Evolutionary conservation across 2,329 filamentous ascomycete genomes (phyloP), one percentile per base, ranked within the genome.

Genomic region (Aspergillus vadensis): DNA sequence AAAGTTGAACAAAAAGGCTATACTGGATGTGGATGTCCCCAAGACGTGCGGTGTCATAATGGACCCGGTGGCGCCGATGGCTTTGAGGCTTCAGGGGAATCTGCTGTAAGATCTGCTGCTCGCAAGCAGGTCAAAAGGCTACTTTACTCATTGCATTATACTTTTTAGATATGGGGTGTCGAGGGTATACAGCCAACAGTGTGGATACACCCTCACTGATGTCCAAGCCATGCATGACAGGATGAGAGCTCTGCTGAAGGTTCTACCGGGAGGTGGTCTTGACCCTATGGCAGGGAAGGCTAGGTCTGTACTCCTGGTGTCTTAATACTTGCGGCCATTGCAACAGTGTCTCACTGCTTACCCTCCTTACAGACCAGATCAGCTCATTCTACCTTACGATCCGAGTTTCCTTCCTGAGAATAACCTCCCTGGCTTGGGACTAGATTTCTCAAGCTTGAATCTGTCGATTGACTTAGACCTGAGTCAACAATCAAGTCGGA

Each of bases 41-140:
- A 92, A 90, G 71, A 93, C 95, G 59, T 97, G 94, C 75, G 84
- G 89, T 65, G 95, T 89, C n/a, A 97, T 99, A 72, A 86, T 91
- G 39, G 84, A 91, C 59, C 92, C 91, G 69, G 91, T 89, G 5
- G 91, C 91, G 1, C 95, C 95, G 2, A 89, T 99, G 78, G 94
- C 95, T 4, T 78, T 99, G 65, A 88, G 95, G 38, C 84, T 99
- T 21, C 94, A 98, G 72, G 90, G 92, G 15, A 97, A 89, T 68
- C 82, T 99, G 17, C 86, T 99, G 86, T 89, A 72, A 72, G 82
- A 12, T 36, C 44, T n/a, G 14, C 32, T 23, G 4, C 15, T 30
- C 19, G 27, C 8, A 6, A 17, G n/a, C 3, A 17, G 17, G 1
- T 8, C 30, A 2, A 2, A 5, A 2, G 53, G 2, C 15, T 23